Base-by-base conservation (phyloP, 176 grass and related monocot genomes). In the Phragmites australis region DNA sequence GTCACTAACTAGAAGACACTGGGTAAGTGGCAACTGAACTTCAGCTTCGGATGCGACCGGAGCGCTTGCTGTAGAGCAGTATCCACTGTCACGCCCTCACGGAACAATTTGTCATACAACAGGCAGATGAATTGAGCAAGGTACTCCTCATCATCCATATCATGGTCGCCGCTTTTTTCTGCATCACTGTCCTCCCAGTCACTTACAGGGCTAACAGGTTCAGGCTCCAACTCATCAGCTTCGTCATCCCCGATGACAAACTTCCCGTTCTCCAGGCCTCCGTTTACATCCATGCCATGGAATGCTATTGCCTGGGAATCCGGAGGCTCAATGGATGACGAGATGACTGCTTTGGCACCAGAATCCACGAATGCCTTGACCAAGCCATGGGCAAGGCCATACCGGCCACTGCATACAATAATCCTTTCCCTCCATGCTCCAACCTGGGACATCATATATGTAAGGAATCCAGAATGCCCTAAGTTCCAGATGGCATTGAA, bases 401-500 rank as follows among this genome's bases (percentile, higher is more conserved):
- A 93, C 75, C 91, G 93, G 16, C 92, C 96, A 23, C 86, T 99
- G 81, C 84, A 93, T 34, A 95, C 84, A 66, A 99, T 86, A 62
- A 99, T 95, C 81, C 92, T 81, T 66, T 95, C 96, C 82, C 96
- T 89, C 96, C 96, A 95, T 79, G 90, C 96, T 86, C 96, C 87
- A 80, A 93, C 90, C 96, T 99, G 83, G 40, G 66, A 37, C 22
- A 79, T 73, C 68, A 79, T 37, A 67, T 68, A 70, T 73, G 13
- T 50, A 57, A 65, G 41, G 30, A 58, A 32, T 67, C 68, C 66
- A 82, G 22, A 70, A 49, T 52, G 29, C 23, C 68, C 32, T 65
- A 83, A 41, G 69, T 49, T 59, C 29, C 29, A 65, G 29, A 79
- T 61, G 48, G 48, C 17, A 54, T 70, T 41, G 23, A 49, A 83